A percentile compares a stretch with the other conserved stretches of the same genome.
These are phyloP conservation scores for Leptosphaerulina australis DNA, from an alignment of 2,329 filamentous ascomycete genomes.

Conservation along the genomic window DNA sequence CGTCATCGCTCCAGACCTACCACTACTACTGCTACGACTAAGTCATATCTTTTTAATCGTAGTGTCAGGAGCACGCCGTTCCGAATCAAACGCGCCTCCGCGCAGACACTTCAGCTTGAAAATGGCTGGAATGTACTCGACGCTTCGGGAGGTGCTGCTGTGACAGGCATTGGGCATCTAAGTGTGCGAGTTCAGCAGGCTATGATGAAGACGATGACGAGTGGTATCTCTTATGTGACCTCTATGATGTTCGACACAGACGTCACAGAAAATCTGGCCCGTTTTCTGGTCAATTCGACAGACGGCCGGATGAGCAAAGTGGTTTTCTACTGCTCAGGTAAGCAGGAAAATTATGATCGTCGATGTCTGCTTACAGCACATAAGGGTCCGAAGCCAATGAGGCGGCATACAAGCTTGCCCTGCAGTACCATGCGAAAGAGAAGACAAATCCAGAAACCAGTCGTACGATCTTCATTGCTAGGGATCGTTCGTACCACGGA, in stretches of 20 bases:
- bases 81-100: slow-evolving; percentile 55
- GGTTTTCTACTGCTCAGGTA: slow-evolving; percentile 65
- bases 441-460: slow-evolving; percentile 58
- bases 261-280: slow-evolving; percentile 60
- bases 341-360: not conserved
- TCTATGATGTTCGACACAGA: slow-evolving; percentile 64
- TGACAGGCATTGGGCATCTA: slow-evolving; percentile 73
- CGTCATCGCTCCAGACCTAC: slow-evolving; percentile 10
- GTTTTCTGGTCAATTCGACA: slow-evolving; percentile 58
- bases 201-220: slow-evolving; percentile 63
- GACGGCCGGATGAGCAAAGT: slow-evolving; percentile 59
- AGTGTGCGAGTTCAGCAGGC: slow-evolving; percentile 66
- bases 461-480: slow-evolving; percentile 67
- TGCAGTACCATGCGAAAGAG: slow-evolving; percentile 68
- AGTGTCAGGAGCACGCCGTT: slow-evolving; percentile 56
- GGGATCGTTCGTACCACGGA: slow-evolving; percentile 72
- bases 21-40: not conserved
- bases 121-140: slow-evolving; percentile 67
- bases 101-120: slow-evolving; percentile 58
- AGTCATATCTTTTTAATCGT: slow-evolving; percentile 55
- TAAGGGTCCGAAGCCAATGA: slow-evolving; percentile 68
- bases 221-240: slow-evolving; percentile 63
- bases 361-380: not conserved
- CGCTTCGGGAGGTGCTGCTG: slow-evolving; percentile 74
- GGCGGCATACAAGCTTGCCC: slow-evolving; percentile 68